Evolutionary conservation across 2,329 filamentous ascomycete genomes (phyloP).

Genomic region (Cercospora sp.): DNA sequence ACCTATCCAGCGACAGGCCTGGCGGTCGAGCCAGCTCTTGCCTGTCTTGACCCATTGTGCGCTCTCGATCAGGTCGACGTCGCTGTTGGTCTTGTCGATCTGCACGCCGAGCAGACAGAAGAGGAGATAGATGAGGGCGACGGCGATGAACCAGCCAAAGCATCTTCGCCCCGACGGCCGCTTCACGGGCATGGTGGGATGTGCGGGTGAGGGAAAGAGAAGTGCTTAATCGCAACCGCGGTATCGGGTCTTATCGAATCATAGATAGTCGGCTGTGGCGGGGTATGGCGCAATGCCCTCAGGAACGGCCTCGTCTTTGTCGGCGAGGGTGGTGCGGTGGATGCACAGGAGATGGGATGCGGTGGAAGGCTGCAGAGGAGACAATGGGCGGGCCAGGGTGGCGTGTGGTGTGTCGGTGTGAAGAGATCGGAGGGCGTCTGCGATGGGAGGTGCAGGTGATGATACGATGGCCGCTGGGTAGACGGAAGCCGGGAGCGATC

Average conservation of each 20-base stretch:
- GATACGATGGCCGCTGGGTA: neutral
- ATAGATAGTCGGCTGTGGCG: slow-evolving; percentile 12
- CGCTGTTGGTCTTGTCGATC: slow-evolving; percentile 28
- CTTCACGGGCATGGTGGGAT: slow-evolving; percentile 18
- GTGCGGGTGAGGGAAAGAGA: slow-evolving; percentile 12
- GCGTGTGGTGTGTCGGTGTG: neutral
- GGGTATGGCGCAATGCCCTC: slow-evolving; percentile 27
- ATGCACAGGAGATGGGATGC: slow-evolving; percentile 2
- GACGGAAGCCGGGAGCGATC: neutral
- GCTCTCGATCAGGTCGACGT: slow-evolving; percentile 32
- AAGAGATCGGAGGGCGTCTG: slow-evolving; percentile 5
- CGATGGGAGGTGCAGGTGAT: slow-evolving; percentile 15
- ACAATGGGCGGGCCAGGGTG: neutral
- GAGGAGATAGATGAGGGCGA: slow-evolving; percentile 36
- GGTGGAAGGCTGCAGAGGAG: slow-evolving; percentile 13
- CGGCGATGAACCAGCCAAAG: slow-evolving; percentile 29
- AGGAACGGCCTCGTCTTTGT: slow-evolving; percentile 6
- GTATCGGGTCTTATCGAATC: slow-evolving; percentile 9
- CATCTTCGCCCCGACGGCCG: slow-evolving; percentile 21
- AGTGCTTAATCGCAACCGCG: slow-evolving; percentile 12
- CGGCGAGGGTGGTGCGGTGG: neutral
- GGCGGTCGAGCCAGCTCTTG: slow-evolving; percentile 71
- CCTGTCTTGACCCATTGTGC: slow-evolving; percentile 67
- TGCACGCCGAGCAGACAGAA: slow-evolving; percentile 33
- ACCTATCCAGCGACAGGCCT: slow-evolving; percentile 74